Conservation (phyloP, 805 yeast species). For the Wickerhamiella slavikovae region DNA sequence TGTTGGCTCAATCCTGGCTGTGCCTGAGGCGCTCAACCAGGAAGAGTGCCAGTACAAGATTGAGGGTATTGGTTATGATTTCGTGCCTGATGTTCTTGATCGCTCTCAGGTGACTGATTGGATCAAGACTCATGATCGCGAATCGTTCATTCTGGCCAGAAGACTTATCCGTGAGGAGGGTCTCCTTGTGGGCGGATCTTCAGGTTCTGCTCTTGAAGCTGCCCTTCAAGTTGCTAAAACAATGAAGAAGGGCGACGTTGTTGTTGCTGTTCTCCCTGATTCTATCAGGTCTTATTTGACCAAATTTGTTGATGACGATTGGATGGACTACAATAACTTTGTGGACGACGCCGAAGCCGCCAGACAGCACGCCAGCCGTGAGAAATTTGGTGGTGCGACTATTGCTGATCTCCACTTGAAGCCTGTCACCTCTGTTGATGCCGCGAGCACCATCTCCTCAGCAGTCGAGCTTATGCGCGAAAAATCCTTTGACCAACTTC, state of each 20-base stretch:
- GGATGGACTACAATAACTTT: conserved; percentile 67
- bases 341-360: conserved; percentile 31
- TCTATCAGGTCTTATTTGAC: conserved; percentile 71
- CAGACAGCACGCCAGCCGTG: conserved; percentile 18
- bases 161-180: conserved; percentile 72
- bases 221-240: conserved; percentile 48
- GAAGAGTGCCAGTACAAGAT: conserved; percentile 46
- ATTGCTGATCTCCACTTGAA: conserved; percentile 52
- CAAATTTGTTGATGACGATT: conserved; percentile 76
- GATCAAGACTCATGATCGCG: conserved; percentile 74
- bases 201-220: conserved; percentile 69
- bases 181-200: conserved; percentile 73
- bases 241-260: conserved; percentile 48
- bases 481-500: conserved; percentile 71
- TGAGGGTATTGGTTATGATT: conserved; percentile 84
- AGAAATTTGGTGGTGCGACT: conserved; percentile 30
- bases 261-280: conserved; percentile 73
- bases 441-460: conserved; percentile 34
- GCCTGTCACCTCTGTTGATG: conserved; percentile 58
- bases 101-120: conserved; percentile 49
- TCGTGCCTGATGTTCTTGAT: conserved; percentile 61
- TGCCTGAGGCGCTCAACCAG: conserved; percentile 50
- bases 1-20: conserved; percentile 64
- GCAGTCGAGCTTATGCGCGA: conserved; percentile 51
- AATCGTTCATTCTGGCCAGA: conserved; percentile 61